phyloP scores from a whole-genome alignment of 345 rosid species.

The Barbarea vulgaris region DNA sequence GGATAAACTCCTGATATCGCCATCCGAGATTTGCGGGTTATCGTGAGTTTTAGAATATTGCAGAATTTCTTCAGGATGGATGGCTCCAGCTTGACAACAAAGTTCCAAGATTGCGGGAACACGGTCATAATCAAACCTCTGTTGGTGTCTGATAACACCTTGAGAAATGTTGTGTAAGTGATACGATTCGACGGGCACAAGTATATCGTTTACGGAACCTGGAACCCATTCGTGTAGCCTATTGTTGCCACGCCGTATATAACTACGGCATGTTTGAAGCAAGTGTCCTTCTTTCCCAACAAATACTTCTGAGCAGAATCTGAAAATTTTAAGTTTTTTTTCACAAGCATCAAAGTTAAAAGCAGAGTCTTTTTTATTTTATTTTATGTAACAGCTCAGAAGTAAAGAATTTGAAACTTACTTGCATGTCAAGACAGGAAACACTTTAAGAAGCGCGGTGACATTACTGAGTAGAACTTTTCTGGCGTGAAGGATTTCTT shows the following conservation, averaged over 20 bases:
- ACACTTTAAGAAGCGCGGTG: conserved; percentile 53
- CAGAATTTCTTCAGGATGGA: conserved; percentile 38
- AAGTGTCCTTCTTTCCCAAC: conserved; percentile 86
- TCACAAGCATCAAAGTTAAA: neutral
- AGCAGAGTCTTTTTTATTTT: neutral
- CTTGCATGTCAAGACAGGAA: conserved; percentile 81
- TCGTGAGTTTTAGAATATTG: conserved; percentile 26
- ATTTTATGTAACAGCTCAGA: neutral
- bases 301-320: conserved; percentile 84
- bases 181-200: conserved; percentile 70
- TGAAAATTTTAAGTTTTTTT: conserved; percentile 34
- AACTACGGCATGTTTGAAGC: conserved; percentile 77
- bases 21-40: conserved; percentile 23
- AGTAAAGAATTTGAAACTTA: conserved; percentile 24
- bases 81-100: conserved; percentile 85
- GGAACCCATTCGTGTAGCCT: conserved; percentile 80
- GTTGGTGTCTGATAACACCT: conserved; percentile 62
- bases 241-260: conserved; percentile 57
- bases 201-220: conserved; percentile 69
- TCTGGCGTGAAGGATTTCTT: conserved; percentile 65
- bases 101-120: conserved; percentile 82
- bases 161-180: conserved; percentile 64
- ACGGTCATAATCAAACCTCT: conserved; percentile 78
- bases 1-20: conserved; percentile 47
- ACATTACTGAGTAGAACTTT: conserved; percentile 56